Percentiles rank a stretch among this genome's conserved stretches.
Evolutionary conservation across 768 basidiomycete genomes (phyloP).

Genomic region (Ramaria sp.): DNA sequence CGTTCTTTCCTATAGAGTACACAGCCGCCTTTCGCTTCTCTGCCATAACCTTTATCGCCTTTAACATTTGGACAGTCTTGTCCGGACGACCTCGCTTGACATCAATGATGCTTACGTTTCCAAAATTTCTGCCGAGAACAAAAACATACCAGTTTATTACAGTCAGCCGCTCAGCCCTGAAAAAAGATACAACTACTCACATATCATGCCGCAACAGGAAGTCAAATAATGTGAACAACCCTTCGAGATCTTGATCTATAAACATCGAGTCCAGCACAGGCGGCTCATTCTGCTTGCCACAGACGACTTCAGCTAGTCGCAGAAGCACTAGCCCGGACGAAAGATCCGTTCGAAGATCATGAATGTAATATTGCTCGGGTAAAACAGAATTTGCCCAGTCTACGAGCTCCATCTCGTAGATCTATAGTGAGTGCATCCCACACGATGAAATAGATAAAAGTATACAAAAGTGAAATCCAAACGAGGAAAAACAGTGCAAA

Average conservation of each 20-base stretch:
- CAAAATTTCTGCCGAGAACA: conserved; percentile 46
- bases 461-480: background rate
- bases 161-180: no score
- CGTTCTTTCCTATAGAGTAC: no score
- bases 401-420: conserved; percentile 32
- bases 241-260: conserved; percentile 72
- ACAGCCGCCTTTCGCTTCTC: conserved; percentile 57
- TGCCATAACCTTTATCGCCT: conserved; percentile 69
- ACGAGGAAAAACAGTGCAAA: background rate
- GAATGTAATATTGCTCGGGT: conserved; percentile 48
- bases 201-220: conserved; percentile 87
- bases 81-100: conserved; percentile 71
- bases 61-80: conserved; percentile 72
- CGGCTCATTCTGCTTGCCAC: conserved; percentile 51
- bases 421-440: background rate
- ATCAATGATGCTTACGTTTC: conserved; percentile 89
- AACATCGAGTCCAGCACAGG: conserved; percentile 74
- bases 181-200: conserved; percentile 7
- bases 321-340: conserved; percentile 63
- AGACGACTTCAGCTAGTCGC: conserved; percentile 76
- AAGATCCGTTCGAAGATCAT: conserved; percentile 25
- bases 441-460: background rate
- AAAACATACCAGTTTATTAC: background rate
- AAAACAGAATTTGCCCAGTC: conserved; percentile 87
- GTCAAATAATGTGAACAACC: conserved; percentile 83